A percentile compares a stretch with the other conserved stretches of the same genome.
Evolutionary conservation across 805 yeast species (phyloP).

Genomic region (Candida endomychidarum): DNA sequence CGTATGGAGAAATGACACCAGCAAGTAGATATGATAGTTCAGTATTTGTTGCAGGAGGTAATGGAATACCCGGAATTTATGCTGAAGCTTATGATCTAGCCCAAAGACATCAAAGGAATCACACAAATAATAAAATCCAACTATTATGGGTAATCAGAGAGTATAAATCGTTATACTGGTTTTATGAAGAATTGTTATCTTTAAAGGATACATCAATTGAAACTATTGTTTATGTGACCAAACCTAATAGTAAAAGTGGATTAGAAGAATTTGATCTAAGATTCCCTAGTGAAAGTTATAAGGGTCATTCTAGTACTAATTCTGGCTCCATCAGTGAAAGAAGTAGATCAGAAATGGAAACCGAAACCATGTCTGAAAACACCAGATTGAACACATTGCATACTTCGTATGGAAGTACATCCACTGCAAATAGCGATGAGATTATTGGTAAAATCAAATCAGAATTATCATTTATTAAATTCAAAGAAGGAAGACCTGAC

Average conservation of each 20-base stretch:
- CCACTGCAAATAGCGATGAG: background rate
- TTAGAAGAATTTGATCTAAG: conserved; percentile 16
- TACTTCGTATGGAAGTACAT: background rate
- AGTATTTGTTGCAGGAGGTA: conserved; percentile 41
- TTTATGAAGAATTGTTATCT: conserved; percentile 40
- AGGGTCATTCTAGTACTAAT: background rate
- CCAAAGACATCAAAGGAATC: background rate
- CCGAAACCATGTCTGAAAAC: background rate
- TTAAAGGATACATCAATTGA: conserved; percentile 27
- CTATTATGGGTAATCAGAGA: conserved; percentile 67
- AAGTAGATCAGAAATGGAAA: background rate
- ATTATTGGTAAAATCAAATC: conserved; percentile 16
- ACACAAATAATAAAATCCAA: conserved; percentile 24
- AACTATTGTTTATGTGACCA: conserved; percentile 28
- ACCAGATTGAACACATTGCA: background rate
- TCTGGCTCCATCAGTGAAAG: no score
- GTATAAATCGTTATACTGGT: conserved; percentile 50
- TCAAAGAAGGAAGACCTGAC: conserved; percentile 50
- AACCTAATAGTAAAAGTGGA: conserved; percentile 35
- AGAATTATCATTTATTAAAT: conserved; percentile 33
- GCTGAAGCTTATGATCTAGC: conserved; percentile 29
- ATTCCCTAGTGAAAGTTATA: conserved; percentile 6
- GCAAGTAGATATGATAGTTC: conserved; percentile 28
- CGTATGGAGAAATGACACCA: conserved; percentile 38
- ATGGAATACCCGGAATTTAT: conserved; percentile 42